Percentiles rank a stretch among this genome's conserved stretches.
phyloP scores from a whole-genome alignment of 805 yeast species.

The Yarrowia deformans region DNA sequence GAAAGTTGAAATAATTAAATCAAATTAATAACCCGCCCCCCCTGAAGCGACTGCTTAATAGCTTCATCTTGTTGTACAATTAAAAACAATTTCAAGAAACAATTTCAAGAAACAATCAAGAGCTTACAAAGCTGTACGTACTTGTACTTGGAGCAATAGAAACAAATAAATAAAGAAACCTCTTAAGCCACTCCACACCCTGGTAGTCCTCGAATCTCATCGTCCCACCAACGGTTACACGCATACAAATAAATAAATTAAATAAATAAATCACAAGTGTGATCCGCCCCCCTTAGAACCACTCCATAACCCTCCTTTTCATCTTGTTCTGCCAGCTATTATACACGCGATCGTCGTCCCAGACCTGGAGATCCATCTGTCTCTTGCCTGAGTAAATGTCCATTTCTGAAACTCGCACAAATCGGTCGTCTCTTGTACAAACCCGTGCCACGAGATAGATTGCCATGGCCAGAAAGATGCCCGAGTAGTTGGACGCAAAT shows the following conservation, averaged over 20 bases:
- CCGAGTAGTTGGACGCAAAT: slow-evolving; percentile 71
- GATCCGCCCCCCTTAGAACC: not conserved
- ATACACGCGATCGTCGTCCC: slow-evolving; percentile 72
- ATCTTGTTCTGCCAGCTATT: slow-evolving; percentile 31
- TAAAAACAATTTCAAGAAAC: too few relatives aligned
- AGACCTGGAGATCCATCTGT: slow-evolving; percentile 78
- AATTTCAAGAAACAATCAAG: too few relatives aligned
- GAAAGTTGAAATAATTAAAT: too few relatives aligned
- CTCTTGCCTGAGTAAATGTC: slow-evolving; percentile 86
- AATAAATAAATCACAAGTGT: not conserved
- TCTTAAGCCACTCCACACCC: too few relatives aligned
- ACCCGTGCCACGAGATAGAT: slow-evolving; percentile 64
- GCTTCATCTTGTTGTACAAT: too few relatives aligned
- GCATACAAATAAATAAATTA: slow-evolving; percentile 5
- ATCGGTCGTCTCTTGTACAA: slow-evolving; percentile 57
- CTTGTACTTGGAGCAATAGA: too few relatives aligned
- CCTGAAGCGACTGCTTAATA: too few relatives aligned
- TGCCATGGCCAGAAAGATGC: slow-evolving; percentile 60
- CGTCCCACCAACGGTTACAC: too few relatives aligned
- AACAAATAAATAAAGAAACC: too few relatives aligned
- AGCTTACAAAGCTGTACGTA: too few relatives aligned
- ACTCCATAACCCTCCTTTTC: slow-evolving; percentile 26
- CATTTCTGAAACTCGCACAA: slow-evolving; percentile 72
- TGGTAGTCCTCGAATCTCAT: too few relatives aligned
- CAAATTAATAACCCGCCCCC: too few relatives aligned